Evolutionary conservation across 106 monocot species (phyloP).

Genomic region (Dendrobium catenatum): DNA sequence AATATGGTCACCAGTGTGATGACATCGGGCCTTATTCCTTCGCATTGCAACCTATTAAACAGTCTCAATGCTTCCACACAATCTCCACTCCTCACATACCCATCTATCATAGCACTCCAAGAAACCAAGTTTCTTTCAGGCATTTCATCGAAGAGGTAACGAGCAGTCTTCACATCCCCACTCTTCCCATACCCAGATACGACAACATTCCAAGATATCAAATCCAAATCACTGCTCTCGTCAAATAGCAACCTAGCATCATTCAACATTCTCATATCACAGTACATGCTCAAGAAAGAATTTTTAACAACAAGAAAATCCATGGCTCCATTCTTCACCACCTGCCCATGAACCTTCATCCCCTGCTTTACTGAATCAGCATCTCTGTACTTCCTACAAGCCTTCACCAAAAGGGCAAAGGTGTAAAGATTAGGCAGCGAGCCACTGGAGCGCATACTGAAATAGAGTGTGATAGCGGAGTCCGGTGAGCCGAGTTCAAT

Average conservation of each 20-base stretch:
- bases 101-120: slow-evolving; percentile 73
- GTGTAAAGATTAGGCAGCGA: slow-evolving; percentile 39
- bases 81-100: slow-evolving; percentile 29
- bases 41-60: slow-evolving; percentile 25
- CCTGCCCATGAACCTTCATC: slow-evolving; percentile 44
- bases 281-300: slow-evolving; percentile 52
- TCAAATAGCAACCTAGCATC: slow-evolving; percentile 42
- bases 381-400: slow-evolving; percentile 2
- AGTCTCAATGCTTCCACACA: slow-evolving; percentile 39
- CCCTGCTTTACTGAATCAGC: not conserved
- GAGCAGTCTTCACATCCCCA: slow-evolving; percentile 30
- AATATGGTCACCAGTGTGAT: slow-evolving; percentile 40
- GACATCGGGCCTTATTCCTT: slow-evolving; percentile 32
- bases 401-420: slow-evolving; percentile 44
- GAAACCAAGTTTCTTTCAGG: slow-evolving; percentile 53
- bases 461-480: slow-evolving; percentile 27
- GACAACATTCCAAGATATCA: slow-evolving; percentile 53
- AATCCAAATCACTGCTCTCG: slow-evolving; percentile 17
- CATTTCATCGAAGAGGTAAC: slow-evolving; percentile 45
- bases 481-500: slow-evolving; percentile 2
- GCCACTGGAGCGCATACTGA: slow-evolving; percentile 30
- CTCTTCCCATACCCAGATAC: slow-evolving; percentile 37
- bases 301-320: slow-evolving; percentile 43
- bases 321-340: slow-evolving; percentile 40
- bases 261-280: slow-evolving; percentile 18